Base-by-base conservation (phyloP, 2,329 filamentous ascomycete genomes). In the Neonectria hederae region DNA sequence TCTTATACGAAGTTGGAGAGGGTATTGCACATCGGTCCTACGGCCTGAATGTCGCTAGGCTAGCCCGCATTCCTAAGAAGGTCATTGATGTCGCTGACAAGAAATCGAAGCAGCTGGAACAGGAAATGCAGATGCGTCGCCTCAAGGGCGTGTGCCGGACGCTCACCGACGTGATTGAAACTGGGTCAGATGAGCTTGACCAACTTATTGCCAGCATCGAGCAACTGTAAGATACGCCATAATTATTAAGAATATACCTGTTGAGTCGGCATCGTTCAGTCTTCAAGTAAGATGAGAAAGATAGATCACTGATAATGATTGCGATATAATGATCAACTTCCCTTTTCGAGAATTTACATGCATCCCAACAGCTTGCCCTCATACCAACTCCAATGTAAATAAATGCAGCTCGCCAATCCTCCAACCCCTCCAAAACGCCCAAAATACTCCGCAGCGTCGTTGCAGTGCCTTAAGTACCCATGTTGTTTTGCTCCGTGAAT, bases 11-110 rank as follows among this genome's bases (percentile, higher is more conserved):
- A 76, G 91, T 97, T 2, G 91, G 88, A 1, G 92, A 96, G 68
- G 96, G 96, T 11, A 92, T 97, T 11, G 95, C 96, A 9, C 94
- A 98, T 83, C 87, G 96, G 5, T 97, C 92, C 19, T 99, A 99
- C 77, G 96, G 97, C 1, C 77, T 99, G 62, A 98, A 98, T 77
- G 96, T 98, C 22, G 96, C 96, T 14, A 85, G 92, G 49, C 80
- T 99, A 57, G 96, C 96, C 2, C 90, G 90, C 55, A 86, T 99
- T 45, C 94, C 95, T 0, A 86, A 86, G 63, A 83, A 87, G 60
- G 87, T 98, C 19, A 83, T 98, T 35, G 92, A 94, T 26, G 83
- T 93, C 24, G 96, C 96, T 2, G 88, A 87, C n/a, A 81, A 83
- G 51, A 96, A 97, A 80, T 97, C 93, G 65, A 83, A 83, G 42